Evolutionary conservation across 1,284 basidiomycete species (phyloP).

Genomic region (Sanghuangporus weigelae): DNA sequence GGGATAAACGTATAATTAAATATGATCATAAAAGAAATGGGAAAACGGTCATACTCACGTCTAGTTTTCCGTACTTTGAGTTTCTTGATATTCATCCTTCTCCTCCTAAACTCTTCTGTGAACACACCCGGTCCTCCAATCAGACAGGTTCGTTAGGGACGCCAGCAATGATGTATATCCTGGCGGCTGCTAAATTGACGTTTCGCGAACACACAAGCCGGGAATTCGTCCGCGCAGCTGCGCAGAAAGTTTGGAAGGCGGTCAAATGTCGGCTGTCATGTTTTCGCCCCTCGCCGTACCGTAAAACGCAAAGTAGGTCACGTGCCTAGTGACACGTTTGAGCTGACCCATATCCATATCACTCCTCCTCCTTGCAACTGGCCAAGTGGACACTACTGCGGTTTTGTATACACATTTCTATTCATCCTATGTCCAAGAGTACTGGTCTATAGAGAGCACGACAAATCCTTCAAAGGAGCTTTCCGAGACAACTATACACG

Average conservation of each 20-base stretch:
- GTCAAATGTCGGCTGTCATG: conserved; percentile 5
- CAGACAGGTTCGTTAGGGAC: not conserved
- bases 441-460: not conserved
- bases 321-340: conserved; percentile 5
- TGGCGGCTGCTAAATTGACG: not conserved
- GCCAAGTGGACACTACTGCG: not conserved
- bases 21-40: conserved; percentile 9
- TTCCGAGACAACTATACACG: not conserved
- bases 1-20: not conserved
- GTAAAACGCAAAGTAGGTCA: not conserved
- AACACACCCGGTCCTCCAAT: not conserved
- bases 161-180: not conserved
- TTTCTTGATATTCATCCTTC: conserved; percentile 64
- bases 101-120: conserved; percentile 24
- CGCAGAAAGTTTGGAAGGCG: not conserved
- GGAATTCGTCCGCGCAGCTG: not conserved
- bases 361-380: not conserved
- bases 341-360: not conserved
- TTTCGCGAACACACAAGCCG: not conserved
- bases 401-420: not conserved
- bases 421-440: not conserved
- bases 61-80: conserved; percentile 79
- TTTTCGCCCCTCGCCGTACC: not conserved
- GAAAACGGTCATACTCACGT: conserved; percentile 36
- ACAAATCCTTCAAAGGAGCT: not conserved